Evolutionary conservation across 495 filamentous ascomycete species (phyloP).

Genomic region (Ramalina intermedia): DNA sequence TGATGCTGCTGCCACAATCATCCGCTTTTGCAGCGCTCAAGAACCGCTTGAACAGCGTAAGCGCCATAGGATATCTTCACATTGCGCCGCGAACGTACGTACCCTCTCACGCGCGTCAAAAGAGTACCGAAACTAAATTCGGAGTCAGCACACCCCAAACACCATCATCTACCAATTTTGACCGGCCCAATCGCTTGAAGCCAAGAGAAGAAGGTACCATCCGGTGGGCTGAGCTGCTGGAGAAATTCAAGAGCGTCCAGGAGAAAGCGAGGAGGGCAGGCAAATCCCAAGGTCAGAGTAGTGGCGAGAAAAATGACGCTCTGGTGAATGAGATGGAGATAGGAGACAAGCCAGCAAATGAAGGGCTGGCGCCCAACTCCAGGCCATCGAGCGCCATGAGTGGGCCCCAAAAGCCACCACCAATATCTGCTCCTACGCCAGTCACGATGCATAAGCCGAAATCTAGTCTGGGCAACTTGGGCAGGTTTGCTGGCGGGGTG

Average conservation of each 20-base stretch:
- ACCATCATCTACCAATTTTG: slow-evolving; percentile 25
- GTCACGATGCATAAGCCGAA: slow-evolving; percentile 38
- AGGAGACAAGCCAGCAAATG: slow-evolving; percentile 30
- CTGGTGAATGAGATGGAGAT: slow-evolving; percentile 25
- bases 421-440: slow-evolving; percentile 29
- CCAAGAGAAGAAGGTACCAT: slow-evolving; percentile 70
- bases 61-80: slow-evolving; percentile 91
- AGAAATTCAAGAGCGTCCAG: slow-evolving; percentile 85
- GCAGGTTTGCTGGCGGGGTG: slow-evolving; percentile 51
- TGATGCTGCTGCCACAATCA: slow-evolving; percentile 96
- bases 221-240: slow-evolving; percentile 86
- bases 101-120: slow-evolving; percentile 23
- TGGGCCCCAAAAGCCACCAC: slow-evolving; percentile 29
- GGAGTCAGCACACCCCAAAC: slow-evolving; percentile 13
- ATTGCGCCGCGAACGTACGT: slow-evolving; percentile 70
- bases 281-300: slow-evolving; percentile 18
- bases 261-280: slow-evolving; percentile 53
- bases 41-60: slow-evolving; percentile 91
- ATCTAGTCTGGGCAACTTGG: slow-evolving; percentile 54
- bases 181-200: slow-evolving; percentile 72
- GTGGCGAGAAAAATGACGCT: slow-evolving; percentile 14
- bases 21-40: slow-evolving; percentile 94
- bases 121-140: slow-evolving; percentile 13
- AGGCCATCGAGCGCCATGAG: slow-evolving; percentile 21
- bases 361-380: slow-evolving; percentile 22